Evolutionary conservation across 2,329 filamentous ascomycete genomes (phyloP).

Genomic region (Cladosporium sp.): DNA sequence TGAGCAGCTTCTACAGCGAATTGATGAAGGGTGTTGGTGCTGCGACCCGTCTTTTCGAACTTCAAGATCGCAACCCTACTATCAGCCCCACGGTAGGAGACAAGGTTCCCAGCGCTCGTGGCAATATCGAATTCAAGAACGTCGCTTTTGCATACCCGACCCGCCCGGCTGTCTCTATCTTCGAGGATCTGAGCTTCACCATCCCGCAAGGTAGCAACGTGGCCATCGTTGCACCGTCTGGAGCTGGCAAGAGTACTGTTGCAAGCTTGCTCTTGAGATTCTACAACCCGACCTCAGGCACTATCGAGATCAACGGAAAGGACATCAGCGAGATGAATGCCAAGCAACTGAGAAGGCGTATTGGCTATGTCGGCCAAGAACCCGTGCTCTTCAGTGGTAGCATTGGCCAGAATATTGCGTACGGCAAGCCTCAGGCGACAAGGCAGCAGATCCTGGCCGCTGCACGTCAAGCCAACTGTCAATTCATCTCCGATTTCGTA

Average conservation of each 20-base stretch:
- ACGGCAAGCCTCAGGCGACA: constrained; percentile 79
- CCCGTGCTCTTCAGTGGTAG: constrained; percentile 88
- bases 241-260: constrained; percentile 94
- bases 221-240: constrained; percentile 93
- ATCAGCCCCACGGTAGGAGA: constrained; percentile 84
- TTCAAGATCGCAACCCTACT: constrained; percentile 84
- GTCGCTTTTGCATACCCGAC: constrained; percentile 93
- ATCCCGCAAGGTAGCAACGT: constrained; percentile 94
- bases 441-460: constrained; percentile 81
- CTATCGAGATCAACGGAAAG: constrained; percentile 78
- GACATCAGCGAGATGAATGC: constrained; percentile 87
- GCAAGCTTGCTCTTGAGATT: constrained; percentile 89
- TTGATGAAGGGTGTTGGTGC: constrained; percentile 99
- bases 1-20: constrained; percentile 96
- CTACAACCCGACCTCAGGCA: constrained; percentile 78
- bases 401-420: constrained; percentile 86
- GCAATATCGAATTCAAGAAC: constrained; percentile 83
- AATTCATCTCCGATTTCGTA: constrained; percentile 91
- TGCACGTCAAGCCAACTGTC: constrained; percentile 89
- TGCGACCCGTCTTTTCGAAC: constrained; percentile 91
- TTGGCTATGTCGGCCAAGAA: constrained; percentile 94
- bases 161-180: constrained; percentile 86
- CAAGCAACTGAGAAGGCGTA: constrained; percentile 87
- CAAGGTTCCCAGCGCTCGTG: constrained; percentile 79
- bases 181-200: constrained; percentile 83